Base-by-base conservation (phyloP, 2,329 filamentous ascomycete species). In the Chaetomium sp. region DNA sequence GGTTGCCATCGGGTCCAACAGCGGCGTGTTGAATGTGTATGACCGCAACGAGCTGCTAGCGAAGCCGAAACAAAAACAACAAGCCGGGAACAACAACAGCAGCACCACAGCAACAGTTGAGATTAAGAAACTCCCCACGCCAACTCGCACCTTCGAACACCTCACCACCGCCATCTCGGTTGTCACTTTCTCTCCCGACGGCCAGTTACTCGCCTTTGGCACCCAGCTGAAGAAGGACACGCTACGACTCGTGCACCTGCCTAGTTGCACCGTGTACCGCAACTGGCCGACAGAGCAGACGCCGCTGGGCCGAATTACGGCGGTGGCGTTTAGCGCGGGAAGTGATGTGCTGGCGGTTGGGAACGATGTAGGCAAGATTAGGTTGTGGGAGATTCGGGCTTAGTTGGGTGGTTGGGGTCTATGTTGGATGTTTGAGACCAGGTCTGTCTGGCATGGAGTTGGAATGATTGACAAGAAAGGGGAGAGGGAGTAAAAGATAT, bases 251-350 rank as follows among this genome's bases (percentile, higher is more conserved):
- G 90, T 92, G 36, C 94, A 99, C 71, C 74, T 99, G 63, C 91
- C 92, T 0, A 91, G 83, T 63, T 96, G 91, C 70, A 96, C 91
- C 1, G 89, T 97, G 19, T 99, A 94, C 78, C 85, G 86, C 66
- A 99, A 99, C 72, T 99, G 94, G 94, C 94, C 94, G 32, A 99
- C 92, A 53, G 82, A 85, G 61, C 86, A 88, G 69, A 99, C 94
- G 55, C 91, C 91, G 0, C 72, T 99, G 59, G 94, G 94, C 0
- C 80, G 90, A 57, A 85, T 97, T 62, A 88, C 89, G 2, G 78
- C 84, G 1, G 81, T 91, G 57, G 85, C 88, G 3, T 87, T 89
- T 68, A 80, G 80, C 19, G 77, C 74, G 5, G 76, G 79, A 59
- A 87, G 84, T 58, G 80, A 87, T 64, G 70, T 91, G 65, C 69